Conservation (phyloP, 441 rosid genomes). For the Erodium moschatum region DNA sequence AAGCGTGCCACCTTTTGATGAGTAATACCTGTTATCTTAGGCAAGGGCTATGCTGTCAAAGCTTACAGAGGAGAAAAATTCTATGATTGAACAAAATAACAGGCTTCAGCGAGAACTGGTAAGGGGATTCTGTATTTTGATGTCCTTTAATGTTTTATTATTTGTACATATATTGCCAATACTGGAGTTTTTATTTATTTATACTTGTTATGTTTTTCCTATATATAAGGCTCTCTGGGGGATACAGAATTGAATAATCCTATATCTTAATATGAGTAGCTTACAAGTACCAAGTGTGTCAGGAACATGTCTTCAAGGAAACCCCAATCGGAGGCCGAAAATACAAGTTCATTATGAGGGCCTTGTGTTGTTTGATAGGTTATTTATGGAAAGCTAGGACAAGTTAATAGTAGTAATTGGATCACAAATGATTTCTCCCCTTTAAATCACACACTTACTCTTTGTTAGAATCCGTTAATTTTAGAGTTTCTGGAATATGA, state of each 20-base stretch:
- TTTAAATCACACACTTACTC: too few species aligned
- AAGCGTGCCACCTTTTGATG: not conserved
- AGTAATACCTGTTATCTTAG: conserved; percentile 33
- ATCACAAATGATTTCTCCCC: too few species aligned
- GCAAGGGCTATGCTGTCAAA: conserved; percentile 44
- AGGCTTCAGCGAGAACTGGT: conserved; percentile 76
- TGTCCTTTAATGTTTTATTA: not conserved
- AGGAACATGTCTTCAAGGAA: not conserved
- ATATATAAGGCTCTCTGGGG: not conserved
- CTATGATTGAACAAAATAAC: conserved; percentile 41
- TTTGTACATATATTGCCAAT: not conserved
- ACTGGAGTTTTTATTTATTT: not conserved
- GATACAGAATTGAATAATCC: not conserved
- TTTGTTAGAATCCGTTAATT: too few species aligned
- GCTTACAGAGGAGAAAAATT: conserved; percentile 61
- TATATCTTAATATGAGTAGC: not conserved
- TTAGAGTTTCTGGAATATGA: too few species aligned
- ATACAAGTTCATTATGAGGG: too few species aligned
- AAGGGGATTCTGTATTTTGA: conserved; percentile 16
- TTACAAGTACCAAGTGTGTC: not conserved
- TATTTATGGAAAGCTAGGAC: too few species aligned
- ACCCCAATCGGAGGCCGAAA: not conserved
- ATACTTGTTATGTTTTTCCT: not conserved
- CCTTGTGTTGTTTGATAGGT: too few species aligned
- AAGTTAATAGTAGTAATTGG: too few species aligned